Conservation (phyloP, 192 early-diverging fungal genomes). For the Podila horticola region DNA sequence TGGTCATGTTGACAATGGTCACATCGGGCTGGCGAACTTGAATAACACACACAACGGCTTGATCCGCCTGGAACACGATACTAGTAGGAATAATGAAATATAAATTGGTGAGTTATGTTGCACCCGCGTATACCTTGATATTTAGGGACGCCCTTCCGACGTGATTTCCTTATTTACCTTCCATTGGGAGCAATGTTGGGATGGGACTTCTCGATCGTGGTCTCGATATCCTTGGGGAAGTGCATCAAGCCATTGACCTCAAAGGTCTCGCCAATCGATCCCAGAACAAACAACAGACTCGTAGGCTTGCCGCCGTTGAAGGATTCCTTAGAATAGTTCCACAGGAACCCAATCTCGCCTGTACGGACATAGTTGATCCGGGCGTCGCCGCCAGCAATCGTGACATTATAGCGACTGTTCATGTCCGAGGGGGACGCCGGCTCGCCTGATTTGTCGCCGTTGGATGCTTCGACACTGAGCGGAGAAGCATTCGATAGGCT, state of each 20-base stretch:
- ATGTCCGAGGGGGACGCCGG: conserved; percentile 39
- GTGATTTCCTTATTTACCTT: conserved; percentile 44
- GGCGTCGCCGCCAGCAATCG: conserved; percentile 68
- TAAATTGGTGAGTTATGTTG: not conserved
- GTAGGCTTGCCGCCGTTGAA: conserved; percentile 61
- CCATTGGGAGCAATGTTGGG: conserved; percentile 59
- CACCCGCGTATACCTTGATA: conserved; percentile 1
- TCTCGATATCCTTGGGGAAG: conserved; percentile 80
- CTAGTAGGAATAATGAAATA: conserved; percentile 11
- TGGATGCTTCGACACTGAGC: conserved; percentile 35
- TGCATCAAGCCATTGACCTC: conserved; percentile 76
- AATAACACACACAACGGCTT: conserved; percentile 47
- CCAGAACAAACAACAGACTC: conserved; percentile 76
- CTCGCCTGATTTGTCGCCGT: not conserved
- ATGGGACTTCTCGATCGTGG: conserved; percentile 74
- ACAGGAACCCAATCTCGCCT: conserved; percentile 86
- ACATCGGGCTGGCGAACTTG: conserved; percentile 45
- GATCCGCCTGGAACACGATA: conserved; percentile 57
- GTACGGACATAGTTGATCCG: conserved; percentile 78
- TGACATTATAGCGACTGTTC: conserved; percentile 53
- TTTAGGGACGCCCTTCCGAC: not conserved
- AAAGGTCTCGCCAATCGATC: conserved; percentile 77
- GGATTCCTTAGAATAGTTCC: conserved; percentile 68
- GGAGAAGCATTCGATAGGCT: conserved; percentile 38
- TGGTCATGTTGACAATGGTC: conserved; percentile 61